Evolutionary conservation across 169 alveolate species (phyloP).

Genomic region (Sarcocystis neurona): DNA sequence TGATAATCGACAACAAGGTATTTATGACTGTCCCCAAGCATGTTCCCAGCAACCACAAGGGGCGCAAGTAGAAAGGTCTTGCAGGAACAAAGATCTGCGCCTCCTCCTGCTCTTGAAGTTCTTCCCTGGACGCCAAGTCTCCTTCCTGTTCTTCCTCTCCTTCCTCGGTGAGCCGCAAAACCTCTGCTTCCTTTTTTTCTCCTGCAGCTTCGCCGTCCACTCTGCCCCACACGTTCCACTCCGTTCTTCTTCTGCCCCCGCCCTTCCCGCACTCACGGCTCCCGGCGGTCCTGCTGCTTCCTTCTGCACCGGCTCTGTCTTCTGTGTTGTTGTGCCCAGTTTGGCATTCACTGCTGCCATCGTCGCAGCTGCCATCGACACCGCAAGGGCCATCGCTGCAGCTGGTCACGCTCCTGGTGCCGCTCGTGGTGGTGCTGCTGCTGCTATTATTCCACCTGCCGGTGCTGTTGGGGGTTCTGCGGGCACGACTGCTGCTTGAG

Average conservation of each 20-base stretch:
- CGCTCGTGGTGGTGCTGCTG: too few species aligned
- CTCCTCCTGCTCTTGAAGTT: background rate
- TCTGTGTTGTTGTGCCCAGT: background rate
- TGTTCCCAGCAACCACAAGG: conserved; percentile 5
- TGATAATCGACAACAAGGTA: conserved; percentile 1
- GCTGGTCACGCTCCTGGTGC: too few species aligned
- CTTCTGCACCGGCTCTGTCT: conserved; percentile 1
- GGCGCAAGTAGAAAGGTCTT: conserved; percentile 1
- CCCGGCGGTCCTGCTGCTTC: background rate
- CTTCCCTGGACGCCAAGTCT: too few species aligned
- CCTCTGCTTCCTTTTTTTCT: background rate
- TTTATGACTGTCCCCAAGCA: conserved; percentile 23
- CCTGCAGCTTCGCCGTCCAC: background rate
- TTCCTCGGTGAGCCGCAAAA: background rate
- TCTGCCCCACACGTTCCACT: background rate
- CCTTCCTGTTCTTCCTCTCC: background rate
- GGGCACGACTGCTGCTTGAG: too few species aligned
- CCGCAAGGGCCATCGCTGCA: too few species aligned
- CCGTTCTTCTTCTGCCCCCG: background rate
- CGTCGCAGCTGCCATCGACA: too few species aligned
- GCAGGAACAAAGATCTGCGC: background rate
- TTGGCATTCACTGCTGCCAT: too few species aligned
- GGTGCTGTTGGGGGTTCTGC: too few species aligned
- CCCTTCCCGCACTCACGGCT: background rate
- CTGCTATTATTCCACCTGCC: too few species aligned